Evolutionary conservation across 1,284 basidiomycete species (phyloP), one percentile per base, ranked within the genome.

Genomic region (Xerocomus nothofagi): DNA sequence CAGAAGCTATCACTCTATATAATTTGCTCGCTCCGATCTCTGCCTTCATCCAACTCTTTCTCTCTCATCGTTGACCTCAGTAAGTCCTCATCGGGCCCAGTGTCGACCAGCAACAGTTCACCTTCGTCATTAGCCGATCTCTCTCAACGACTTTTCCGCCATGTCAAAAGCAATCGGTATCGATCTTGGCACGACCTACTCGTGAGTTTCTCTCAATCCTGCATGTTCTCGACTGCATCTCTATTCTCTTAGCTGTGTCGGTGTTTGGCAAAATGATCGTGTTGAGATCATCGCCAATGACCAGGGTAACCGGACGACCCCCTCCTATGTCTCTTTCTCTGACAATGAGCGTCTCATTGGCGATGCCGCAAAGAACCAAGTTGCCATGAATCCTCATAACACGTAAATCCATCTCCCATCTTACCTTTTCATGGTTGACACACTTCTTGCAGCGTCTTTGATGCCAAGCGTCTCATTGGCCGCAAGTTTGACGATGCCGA

Each of bases 281-380:
- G 95, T 98, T 59, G 95, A 98, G 78, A 96, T 96, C 77, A 94
- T 93, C 70, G 89, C 91, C 76, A 94, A 96, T 75, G 94, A 97
- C 79, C 94, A 96, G 80, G 93, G 94, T 71, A 97, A 97, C 80
- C 88, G 93, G 54, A 97, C 93, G 26, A 97, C 94, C 15, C 94
- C 93, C 34, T 97, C 92, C 8, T 94, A 93, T 70, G 92, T 95
- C 70, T 88, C 90, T 39, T 95, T 95, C 80, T 90, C 89, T 62
- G 92, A 96, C 69, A 86, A 78, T 55, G 94, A 97, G 79, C 93
- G 94, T 77, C 82, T 97, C 57, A 93, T 94, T 66, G 91, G 92
- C 63, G 94, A 97, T 78, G 93, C 94, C 61, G 93, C 93, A 57
- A 96, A 93, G 78, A 97, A 97, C 74, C 93, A 97, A 71, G 87